Percentiles rank a stretch among this genome's conserved stretches.
Conservation (phyloP, 345 rosid species). For the Rhizophora mangle region DNA sequence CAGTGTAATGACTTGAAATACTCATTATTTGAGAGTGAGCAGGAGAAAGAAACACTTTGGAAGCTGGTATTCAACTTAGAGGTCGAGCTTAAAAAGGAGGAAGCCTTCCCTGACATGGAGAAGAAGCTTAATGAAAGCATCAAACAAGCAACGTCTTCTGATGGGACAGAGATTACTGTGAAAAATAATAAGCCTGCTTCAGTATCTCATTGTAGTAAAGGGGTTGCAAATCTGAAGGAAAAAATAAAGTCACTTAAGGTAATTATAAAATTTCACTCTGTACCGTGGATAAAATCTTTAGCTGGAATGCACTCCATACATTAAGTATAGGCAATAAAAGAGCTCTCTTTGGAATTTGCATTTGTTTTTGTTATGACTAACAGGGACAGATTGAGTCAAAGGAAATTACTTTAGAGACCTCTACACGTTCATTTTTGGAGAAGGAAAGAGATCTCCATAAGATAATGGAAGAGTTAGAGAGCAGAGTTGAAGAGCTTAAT, state of each 20-base stretch:
- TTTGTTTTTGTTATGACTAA: conserved; percentile 7
- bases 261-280: conserved; percentile 3
- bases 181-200: conserved; percentile 45
- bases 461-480: conserved; percentile 55
- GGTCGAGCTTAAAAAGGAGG: conserved; percentile 68
- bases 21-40: conserved; percentile 45
- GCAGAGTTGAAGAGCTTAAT: conserved; percentile 46
- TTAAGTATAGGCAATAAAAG: neutral
- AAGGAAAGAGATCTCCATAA: conserved; percentile 55
- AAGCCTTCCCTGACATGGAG: conserved; percentile 39
- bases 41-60: conserved; percentile 62
- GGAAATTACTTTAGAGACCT: conserved; percentile 57
- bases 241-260: conserved; percentile 67
- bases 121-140: conserved; percentile 49
- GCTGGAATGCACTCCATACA: neutral
- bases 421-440: conserved; percentile 45
- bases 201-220: conserved; percentile 45
- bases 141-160: conserved; percentile 31
- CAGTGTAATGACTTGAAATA: conserved; percentile 47
- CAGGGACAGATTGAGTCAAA: conserved; percentile 64
- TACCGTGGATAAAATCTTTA: neutral
- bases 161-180: conserved; percentile 33
- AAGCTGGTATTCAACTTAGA: conserved; percentile 50
- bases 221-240: conserved; percentile 53
- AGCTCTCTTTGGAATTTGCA: neutral